phyloP scores from a whole-genome alignment of 1,139 yeast species.

The Suhomyces maxii region DNA sequence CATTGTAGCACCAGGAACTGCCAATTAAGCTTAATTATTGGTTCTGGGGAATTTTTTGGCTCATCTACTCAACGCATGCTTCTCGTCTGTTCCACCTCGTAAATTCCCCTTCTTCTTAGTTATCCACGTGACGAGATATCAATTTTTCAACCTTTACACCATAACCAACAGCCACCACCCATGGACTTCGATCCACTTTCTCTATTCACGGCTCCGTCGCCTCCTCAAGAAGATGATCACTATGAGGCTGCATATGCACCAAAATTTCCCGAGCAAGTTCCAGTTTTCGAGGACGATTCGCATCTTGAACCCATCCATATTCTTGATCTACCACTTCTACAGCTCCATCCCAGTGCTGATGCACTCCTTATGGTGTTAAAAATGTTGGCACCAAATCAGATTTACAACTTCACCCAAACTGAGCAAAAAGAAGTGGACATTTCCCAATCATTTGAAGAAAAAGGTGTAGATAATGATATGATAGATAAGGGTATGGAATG shows the following conservation, averaged over 20 bases:
- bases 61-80: too few species aligned
- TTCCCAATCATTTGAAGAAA: conserved; percentile 23
- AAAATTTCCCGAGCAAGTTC: not conserved
- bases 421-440: conserved; percentile 17
- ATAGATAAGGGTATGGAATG: conserved; percentile 37
- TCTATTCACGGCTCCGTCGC: conserved; percentile 32
- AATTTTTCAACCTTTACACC: not conserved
- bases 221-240: conserved; percentile 3
- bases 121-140: not conserved
- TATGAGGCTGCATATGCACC: not conserved
- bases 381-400: conserved; percentile 51
- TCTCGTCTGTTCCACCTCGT: too few species aligned
- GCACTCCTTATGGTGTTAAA: conserved; percentile 48
- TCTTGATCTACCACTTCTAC: conserved; percentile 65
- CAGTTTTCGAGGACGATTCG: conserved; percentile 18
- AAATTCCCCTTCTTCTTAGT: too few species aligned
- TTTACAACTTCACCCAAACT: conserved; percentile 53
- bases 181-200: conserved; percentile 48
- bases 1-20: too few species aligned
- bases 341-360: conserved; percentile 47
- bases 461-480: conserved; percentile 23
- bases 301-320: conserved; percentile 47
- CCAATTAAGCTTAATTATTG: too few species aligned
- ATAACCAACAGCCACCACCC: not conserved
- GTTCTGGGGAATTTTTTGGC: too few species aligned